Base-by-base conservation (phyloP, 2,329 filamentous ascomycete genomes). In the Atkinsonella hypoxylon region DNA sequence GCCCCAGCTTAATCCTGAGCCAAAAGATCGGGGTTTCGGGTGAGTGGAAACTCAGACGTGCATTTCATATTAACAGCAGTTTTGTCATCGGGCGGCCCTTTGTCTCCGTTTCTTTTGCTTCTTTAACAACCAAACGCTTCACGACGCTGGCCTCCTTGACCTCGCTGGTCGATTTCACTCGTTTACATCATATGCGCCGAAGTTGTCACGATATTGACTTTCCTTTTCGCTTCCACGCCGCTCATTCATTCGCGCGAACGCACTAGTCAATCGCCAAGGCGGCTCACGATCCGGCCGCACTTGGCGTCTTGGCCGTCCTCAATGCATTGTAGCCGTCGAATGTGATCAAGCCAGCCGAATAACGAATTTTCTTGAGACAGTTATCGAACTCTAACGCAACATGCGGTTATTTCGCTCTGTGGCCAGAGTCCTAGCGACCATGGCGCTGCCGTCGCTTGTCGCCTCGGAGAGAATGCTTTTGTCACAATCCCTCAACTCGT, bases 401-500 rank as follows among this genome's bases (percentile, higher is more conserved):
- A 53, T 53, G 52, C 46, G 52, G 17, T 45, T 47, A 36, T 47
- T 51, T 31, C 36, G 20, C 15, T 51, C 45, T 15, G n/a, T 30
- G 18, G 45, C 38, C n/a, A 46, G 38, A 1, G 20, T 45, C 43
- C 8, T 47, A 43, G 49, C 49, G 46, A 46, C 49, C 47, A 9
- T 49, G 26, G 52, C 22, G 42, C 39, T 51, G 46, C 52, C 52
- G 44, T 47, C 47, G 30, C 36, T 51, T 36, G 47, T 42, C n/a
- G 44, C 43, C 7, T 46, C 45, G 34, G 49, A 53, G 30, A 46
- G 41, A 17, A 51, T 53, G 52, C 47, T 53, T 15, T 11, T 46
- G 13, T 46, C 88, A 47, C 85, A 78, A 61, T 91, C 88, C 32
- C 75, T 95, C 56, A 87, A 85, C 65, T 77, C 85, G 32, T 95